Conservation (phyloP, 305 asterid species). For the Fraxinus greggii region DNA sequence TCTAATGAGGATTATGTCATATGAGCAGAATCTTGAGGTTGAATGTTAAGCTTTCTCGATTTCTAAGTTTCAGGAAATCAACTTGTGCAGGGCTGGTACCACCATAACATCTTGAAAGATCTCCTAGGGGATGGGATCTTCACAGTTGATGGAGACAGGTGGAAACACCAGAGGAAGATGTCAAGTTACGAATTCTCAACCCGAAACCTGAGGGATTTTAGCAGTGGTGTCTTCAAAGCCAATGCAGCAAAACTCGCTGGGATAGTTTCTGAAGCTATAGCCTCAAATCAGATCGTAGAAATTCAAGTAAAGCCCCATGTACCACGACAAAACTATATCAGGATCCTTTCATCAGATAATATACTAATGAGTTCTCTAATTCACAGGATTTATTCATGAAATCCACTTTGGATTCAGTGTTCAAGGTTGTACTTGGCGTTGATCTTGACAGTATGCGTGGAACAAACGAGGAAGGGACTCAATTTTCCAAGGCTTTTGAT, state of each 20-base stretch:
- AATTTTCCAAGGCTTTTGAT: conserved; percentile 56
- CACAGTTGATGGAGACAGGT: conserved; percentile 53
- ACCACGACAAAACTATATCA: neutral
- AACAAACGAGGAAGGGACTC: conserved; percentile 35
- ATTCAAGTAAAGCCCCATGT: conserved; percentile 14
- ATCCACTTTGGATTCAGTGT: conserved; percentile 57
- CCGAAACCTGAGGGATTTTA: conserved; percentile 47
- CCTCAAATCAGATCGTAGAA: conserved; percentile 27
- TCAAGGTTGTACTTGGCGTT: conserved; percentile 58
- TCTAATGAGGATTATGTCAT: neutral
- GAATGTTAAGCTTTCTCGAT: neutral
- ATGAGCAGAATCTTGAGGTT: neutral
- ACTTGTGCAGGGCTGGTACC: conserved; percentile 33
- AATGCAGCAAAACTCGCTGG: conserved; percentile 47
- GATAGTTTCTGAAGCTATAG: conserved; percentile 31
- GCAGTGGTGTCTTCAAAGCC: conserved; percentile 41
- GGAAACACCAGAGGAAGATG: conserved; percentile 55
- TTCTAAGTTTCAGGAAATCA: neutral
- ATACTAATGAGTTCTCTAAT: neutral
- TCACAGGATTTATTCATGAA: conserved; percentile 60
- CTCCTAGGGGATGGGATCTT: conserved; percentile 63
- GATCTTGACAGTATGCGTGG: conserved; percentile 59
- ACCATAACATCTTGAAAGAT: conserved; percentile 31
- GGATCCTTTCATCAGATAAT: neutral
- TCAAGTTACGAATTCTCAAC: conserved; percentile 63